Base-by-base conservation (phyloP, 1,284 basidiomycete species). In the Ceratobasidium theobromae region DNA sequence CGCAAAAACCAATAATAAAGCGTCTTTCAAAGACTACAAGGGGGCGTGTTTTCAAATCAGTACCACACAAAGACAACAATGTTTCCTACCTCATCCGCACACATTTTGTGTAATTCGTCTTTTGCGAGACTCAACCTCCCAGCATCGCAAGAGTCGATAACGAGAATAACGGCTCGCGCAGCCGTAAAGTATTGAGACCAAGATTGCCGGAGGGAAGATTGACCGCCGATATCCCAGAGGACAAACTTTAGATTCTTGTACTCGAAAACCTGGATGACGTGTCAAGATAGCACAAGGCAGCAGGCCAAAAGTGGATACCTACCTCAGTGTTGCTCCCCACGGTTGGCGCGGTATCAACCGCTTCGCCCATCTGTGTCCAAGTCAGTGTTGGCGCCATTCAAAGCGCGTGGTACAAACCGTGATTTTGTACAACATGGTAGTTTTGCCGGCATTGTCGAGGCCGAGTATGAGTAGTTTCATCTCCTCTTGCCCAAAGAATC, bases 1-100 rank as follows among this genome's bases (percentile, higher is more conserved):
- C 18, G 83, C 83, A 75, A 85, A 84, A 23, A 85, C 83, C 68
- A 84, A 76, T 71, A 84, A 74, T 60, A 84, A 51, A 16, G 67
- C 53, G 35, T 53, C 67, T 23, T 64, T 65, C n/a, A 68, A 28
- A 4, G 64, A 60, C 67, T 68, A 27, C 23, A 45, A 23, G 27
- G 21, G 27, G n/a, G n/a, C n/a, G n/a, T 6, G n/a, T 25, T 21
- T 30, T 32, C 5, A 33, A n/a, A 32, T 41, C 46, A 53, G 16
- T 9, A 2, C n/a, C n/a, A n/a, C 16, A 14, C 4, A 32, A 40
- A 12, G 12, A 38, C 2, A 33, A 23, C 27, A 5, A 33, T 2
- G 27, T 8, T 9, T 64, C 69, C 38, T 38, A 72, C 71, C 43
- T 76, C 75, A 33, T 76, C 75, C 11, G 70, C 71, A n/a, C 72